Base-by-base conservation (phyloP, 164 flowering plant genomes). In the Buxus sempervirens region DNA sequence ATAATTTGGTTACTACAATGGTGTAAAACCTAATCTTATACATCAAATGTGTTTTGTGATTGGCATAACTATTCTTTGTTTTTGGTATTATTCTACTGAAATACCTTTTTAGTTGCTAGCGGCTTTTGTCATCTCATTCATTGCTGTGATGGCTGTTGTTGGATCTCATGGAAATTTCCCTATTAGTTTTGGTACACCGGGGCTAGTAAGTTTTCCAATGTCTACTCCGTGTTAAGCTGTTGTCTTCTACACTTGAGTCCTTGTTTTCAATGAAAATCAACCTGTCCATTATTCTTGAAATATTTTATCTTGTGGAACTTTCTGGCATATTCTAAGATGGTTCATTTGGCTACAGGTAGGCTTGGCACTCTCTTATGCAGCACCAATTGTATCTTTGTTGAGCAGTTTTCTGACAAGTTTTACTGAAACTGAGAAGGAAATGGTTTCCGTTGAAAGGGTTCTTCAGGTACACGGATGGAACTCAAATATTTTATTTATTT, bases 371-470 rank as follows among this genome's bases (percentile, higher is more conserved):
- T 92, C 99, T 14, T 95, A 95, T 85, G 96, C 97, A 41, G 85
- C 97, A 55, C 99, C 99, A 57, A 70, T 84, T 73, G 99, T 95
- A 38, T 83, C 97, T 55, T 77, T 88, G 75, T 68, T 95, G 71
- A 91, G 99, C 63, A 88, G 84, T 73, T 90, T 90, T 65, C 80
- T 95, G 63, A 76, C 99, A 61, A 92, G 99, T 76, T 92, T 90
- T 72, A 88, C 97, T 32, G 99, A 95, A 77, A 92, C 97, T 16
- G 99, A 95, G 73, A 95, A 95, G 81, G 99, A 95, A 81, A 90
- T 95, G 97, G 97, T 95, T 79, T 82, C 97, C 54, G 77, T 95
- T 69, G 99, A 95, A 77, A 85, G 97, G 77, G 88, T 83, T 58
- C 86, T 90, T 68, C 88, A 92, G 91, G 98, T 87, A 80, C 19